Evolutionary conservation across 139 green algal species (phyloP).

Genomic region (Coelastrella sp.): DNA sequence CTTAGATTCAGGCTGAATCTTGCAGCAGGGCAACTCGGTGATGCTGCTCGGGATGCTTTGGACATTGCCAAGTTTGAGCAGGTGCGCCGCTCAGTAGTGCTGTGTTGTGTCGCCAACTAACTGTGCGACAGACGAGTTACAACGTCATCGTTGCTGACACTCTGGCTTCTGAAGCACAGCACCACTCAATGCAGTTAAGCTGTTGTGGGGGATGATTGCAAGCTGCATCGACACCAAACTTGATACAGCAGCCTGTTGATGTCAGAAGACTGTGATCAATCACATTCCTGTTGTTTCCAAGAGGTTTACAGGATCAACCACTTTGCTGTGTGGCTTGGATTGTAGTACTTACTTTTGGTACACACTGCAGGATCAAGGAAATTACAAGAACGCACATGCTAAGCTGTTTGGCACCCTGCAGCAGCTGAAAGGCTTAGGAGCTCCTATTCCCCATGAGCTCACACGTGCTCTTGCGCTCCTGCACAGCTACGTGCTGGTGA

Average conservation of each 20-base stretch:
- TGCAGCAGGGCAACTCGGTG: conserved; percentile 70
- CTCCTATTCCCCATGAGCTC: conserved; percentile 63
- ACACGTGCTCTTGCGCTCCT: conserved; percentile 62
- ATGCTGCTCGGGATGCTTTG: conserved; percentile 72
- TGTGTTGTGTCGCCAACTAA: no score
- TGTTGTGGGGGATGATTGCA: no score
- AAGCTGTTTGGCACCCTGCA: conserved; percentile 74
- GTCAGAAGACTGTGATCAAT: no score
- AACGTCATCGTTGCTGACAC: no score
- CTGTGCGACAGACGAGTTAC: neutral
- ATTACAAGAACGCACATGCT: conserved; percentile 85
- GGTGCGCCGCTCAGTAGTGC: conserved; percentile 47
- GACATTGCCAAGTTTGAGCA: conserved; percentile 70
- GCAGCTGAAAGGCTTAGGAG: conserved; percentile 64
- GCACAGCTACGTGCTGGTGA: conserved; percentile 87
- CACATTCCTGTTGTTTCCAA: no score
- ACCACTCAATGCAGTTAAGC: no score
- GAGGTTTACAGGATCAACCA: no score
- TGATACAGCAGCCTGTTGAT: no score
- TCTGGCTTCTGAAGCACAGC: no score
- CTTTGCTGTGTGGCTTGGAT: no score
- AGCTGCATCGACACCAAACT: no score
- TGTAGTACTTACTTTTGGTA: no score
- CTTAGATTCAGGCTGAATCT: conserved; percentile 84
- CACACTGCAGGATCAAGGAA: conserved; percentile 81